Conservation (phyloP, 805 yeast species). For the Metschnikowia cubensis region DNA sequence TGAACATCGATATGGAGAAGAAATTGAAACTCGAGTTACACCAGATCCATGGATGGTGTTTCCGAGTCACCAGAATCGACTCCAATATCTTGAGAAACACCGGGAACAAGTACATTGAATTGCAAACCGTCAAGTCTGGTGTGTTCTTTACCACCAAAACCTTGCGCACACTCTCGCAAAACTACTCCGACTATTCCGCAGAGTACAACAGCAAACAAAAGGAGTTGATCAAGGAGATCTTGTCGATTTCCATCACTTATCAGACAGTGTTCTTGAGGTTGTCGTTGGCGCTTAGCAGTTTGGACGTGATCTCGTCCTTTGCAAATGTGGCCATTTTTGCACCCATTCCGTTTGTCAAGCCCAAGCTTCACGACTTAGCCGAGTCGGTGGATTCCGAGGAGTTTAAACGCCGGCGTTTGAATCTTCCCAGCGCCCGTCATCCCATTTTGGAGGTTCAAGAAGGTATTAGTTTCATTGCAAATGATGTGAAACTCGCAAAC, state of each 20-base stretch:
- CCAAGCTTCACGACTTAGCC: conserved; percentile 58
- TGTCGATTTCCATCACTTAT: conserved; percentile 76
- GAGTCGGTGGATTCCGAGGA: conserved; percentile 19
- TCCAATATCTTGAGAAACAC: conserved; percentile 70
- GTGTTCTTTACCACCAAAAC: conserved; percentile 79
- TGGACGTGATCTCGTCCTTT: conserved; percentile 83
- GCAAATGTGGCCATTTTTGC: conserved; percentile 79
- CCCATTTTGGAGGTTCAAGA: conserved; percentile 94
- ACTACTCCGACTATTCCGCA: conserved; percentile 53
- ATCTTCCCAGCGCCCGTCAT: conserved; percentile 77
- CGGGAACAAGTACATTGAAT: conserved; percentile 59
- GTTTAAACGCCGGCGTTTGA: conserved; percentile 42
- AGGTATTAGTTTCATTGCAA: conserved; percentile 84
- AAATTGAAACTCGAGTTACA: conserved; percentile 88
- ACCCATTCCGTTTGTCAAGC: conserved; percentile 75
- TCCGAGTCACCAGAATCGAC: conserved; percentile 87
- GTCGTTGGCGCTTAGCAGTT: conserved; percentile 58
- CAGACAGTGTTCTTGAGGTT: conserved; percentile 71
- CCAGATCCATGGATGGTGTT: conserved; percentile 88
- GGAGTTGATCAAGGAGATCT: conserved; percentile 76
- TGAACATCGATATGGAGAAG: conserved; percentile 79
- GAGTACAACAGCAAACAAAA: conserved; percentile 75
- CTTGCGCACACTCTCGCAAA: conserved; percentile 56
- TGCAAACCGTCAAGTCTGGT: conserved; percentile 93
- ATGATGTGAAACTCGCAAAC: conserved; percentile 69